Percentiles rank a stretch among this genome's conserved stretches.
These are phyloP conservation scores for Aspergillus sp. DNA, from an alignment of 2,329 filamentous ascomycete species.

Conservation along the genomic window DNA sequence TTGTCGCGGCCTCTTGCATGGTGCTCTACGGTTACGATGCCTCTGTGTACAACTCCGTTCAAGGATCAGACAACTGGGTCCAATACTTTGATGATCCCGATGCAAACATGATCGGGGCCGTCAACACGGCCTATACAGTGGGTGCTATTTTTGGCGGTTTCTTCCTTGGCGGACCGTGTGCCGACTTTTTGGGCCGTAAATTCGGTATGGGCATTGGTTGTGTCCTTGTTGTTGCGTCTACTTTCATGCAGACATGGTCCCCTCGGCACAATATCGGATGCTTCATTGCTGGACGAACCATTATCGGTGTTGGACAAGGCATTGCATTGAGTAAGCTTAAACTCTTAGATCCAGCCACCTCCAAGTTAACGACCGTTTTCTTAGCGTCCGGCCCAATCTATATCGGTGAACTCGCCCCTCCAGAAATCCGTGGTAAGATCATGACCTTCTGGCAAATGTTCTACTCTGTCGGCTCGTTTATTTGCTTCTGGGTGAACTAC, in stretches of 20 bases:
- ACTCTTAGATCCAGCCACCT: neutral
- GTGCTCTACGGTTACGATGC: conserved; percentile 74
- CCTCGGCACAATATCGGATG: conserved; percentile 61
- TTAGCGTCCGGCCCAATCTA: conserved; percentile 67
- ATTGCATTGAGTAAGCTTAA: conserved; percentile 57
- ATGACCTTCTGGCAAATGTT: conserved; percentile 72
- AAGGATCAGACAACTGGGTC: conserved; percentile 67
- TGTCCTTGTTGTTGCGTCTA: conserved; percentile 64
- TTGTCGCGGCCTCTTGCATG: conserved; percentile 72
- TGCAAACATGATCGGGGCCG: conserved; percentile 51
- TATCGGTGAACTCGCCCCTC: conserved; percentile 66
- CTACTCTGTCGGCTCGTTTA: conserved; percentile 65
- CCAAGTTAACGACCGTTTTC: neutral
- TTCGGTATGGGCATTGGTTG: conserved; percentile 66
- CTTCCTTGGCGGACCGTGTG: conserved; percentile 65
- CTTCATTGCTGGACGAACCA: conserved; percentile 67
- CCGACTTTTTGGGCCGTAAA: conserved; percentile 63
- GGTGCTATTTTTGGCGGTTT: conserved; percentile 69
- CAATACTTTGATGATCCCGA: conserved; percentile 57
- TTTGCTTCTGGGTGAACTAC: conserved; percentile 67
- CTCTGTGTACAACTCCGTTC: conserved; percentile 71
- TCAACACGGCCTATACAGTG: conserved; percentile 71
- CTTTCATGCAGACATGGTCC: conserved; percentile 67
- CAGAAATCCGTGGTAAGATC: conserved; percentile 64
- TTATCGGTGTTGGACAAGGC: conserved; percentile 70